These are phyloP conservation scores for Beauveria australis DNA, from an alignment of 2,329 filamentous ascomycete genomes.

Conservation along the genomic window DNA sequence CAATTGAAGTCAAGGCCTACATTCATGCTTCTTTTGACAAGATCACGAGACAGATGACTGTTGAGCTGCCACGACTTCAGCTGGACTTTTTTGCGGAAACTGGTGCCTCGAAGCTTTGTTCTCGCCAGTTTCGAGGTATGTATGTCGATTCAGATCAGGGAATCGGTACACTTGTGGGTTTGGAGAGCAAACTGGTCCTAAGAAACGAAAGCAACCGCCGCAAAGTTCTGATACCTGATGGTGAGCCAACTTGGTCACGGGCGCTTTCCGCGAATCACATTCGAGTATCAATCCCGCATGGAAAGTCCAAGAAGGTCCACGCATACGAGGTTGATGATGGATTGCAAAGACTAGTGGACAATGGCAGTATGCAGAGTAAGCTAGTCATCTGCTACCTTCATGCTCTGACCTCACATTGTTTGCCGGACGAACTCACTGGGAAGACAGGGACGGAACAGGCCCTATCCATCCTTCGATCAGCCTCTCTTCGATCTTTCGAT, in stretches of 20 bases:
- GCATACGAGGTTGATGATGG: neutral
- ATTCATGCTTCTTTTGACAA: neutral
- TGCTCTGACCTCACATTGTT: constrained; percentile 40
- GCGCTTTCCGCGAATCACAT: neutral
- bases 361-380: constrained; percentile 42
- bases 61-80: neutral
- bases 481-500: constrained; percentile 34
- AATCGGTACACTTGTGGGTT: neutral
- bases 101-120: neutral
- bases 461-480: constrained; percentile 36
- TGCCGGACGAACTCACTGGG: constrained; percentile 39
- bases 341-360: constrained; percentile 31
- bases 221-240: neutral
- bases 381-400: constrained; percentile 43
- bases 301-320: neutral
- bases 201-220: neutral
- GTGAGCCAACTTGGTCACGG: neutral
- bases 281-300: neutral
- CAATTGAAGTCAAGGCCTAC: neutral
- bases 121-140: constrained; percentile 7
- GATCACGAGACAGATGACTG: neutral
- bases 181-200: neutral
- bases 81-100: neutral
- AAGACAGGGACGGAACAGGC: constrained; percentile 47
- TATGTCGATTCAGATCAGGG: neutral